Percentiles rank a stretch among this genome's conserved stretches.
phyloP scores from a whole-genome alignment of 192 early-diverging fungal genomes.

The Dispira simplex region DNA sequence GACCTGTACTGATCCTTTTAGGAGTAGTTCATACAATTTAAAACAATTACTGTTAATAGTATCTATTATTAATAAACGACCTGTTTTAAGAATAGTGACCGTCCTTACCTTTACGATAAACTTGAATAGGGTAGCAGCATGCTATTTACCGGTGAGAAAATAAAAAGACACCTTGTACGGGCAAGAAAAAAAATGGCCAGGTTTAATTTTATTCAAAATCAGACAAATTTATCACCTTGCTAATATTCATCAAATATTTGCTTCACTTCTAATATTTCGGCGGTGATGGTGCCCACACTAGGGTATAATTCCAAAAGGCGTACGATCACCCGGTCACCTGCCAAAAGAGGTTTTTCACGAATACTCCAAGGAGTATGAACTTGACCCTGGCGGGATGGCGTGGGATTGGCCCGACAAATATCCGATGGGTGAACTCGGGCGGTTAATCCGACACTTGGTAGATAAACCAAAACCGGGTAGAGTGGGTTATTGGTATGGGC shows the following conservation, averaged over 20 bases:
- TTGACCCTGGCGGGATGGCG: too few relatives aligned
- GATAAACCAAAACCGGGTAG: neutral
- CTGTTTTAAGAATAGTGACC: too few relatives aligned
- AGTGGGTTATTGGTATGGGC: neutral
- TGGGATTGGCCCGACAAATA: neutral
- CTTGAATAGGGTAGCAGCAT: too few relatives aligned
- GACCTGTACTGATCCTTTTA: too few relatives aligned
- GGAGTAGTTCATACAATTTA: too few relatives aligned
- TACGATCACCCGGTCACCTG: neutral
- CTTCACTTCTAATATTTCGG: constrained; percentile 2
- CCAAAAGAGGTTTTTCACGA: constrained; percentile 2
- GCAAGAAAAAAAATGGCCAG: too few relatives aligned
- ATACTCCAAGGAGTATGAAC: neutral
- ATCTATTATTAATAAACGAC: too few relatives aligned
- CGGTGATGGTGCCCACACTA: neutral
- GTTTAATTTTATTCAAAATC: too few relatives aligned
- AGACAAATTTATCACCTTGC: neutral
- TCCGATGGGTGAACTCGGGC: neutral
- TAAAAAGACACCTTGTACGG: neutral
- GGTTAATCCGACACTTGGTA: neutral
- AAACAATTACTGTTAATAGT: too few relatives aligned
- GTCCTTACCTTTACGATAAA: too few relatives aligned
- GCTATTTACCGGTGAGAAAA: neutral
- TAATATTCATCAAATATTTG: neutral
- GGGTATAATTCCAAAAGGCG: neutral